phyloP scores from a whole-genome alignment of 257 asterid genomes.

The Schizonepeta tenuifolia region DNA sequence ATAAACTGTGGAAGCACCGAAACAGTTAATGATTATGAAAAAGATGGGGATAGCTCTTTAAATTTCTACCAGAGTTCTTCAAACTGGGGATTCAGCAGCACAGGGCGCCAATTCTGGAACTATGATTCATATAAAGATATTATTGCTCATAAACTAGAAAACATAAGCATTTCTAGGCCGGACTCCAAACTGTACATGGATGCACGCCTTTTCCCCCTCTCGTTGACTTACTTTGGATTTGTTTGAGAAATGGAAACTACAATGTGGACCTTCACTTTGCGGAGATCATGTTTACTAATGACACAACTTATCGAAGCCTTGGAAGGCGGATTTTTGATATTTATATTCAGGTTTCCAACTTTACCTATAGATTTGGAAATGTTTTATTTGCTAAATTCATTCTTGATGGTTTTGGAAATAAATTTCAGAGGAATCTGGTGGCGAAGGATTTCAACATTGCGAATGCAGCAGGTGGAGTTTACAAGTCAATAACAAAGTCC shows the following conservation, averaged over 20 bases:
- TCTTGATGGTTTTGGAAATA: background rate
- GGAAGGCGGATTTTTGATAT: slow-evolving; percentile 78
- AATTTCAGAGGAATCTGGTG: slow-evolving; percentile 58
- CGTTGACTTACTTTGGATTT: slow-evolving; percentile 60
- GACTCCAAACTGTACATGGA: slow-evolving; percentile 41
- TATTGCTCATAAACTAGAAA: background rate
- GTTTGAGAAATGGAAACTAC: slow-evolving; percentile 66
- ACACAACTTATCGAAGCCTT: slow-evolving; percentile 54
- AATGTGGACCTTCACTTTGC: slow-evolving; percentile 76
- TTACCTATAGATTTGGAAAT: background rate
- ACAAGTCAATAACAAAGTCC: slow-evolving; percentile 41
- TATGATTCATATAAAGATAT: slow-evolving; percentile 8
- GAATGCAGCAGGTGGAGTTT: slow-evolving; percentile 71
- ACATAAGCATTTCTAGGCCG: slow-evolving; percentile 33
- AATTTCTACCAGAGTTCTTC: background rate
- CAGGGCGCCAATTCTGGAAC: slow-evolving; percentile 59
- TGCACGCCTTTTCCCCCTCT: slow-evolving; percentile 57
- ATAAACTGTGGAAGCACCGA: slow-evolving; percentile 6
- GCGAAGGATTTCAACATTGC: slow-evolving; percentile 74
- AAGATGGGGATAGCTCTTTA: background rate
- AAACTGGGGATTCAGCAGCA: slow-evolving; percentile 65
- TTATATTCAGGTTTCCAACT: slow-evolving; percentile 62
- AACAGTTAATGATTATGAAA: slow-evolving; percentile 35
- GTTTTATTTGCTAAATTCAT: background rate
- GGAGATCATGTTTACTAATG: slow-evolving; percentile 64